Evolutionary conservation across 192 early-diverging fungal species (phyloP).

Genomic region (Mycoemilia scoparia): DNA sequence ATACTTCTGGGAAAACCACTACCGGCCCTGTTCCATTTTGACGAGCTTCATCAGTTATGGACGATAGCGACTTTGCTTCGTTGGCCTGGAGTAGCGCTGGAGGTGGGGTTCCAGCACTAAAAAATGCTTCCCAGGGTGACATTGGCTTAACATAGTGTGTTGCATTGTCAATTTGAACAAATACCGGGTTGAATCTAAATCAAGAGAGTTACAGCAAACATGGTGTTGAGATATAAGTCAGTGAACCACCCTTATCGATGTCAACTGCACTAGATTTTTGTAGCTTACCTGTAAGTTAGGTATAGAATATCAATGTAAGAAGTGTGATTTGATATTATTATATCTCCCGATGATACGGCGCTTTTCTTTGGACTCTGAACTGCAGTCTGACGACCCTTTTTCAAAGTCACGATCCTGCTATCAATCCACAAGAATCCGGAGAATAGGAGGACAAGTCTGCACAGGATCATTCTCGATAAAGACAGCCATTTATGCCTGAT

Average conservation of each 20-base stretch:
- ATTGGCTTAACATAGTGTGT: slow-evolving; percentile 9
- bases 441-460: too few relatives aligned
- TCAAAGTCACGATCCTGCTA: slow-evolving; percentile 39
- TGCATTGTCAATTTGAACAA: slow-evolving; percentile 27
- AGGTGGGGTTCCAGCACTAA: slow-evolving; percentile 9
- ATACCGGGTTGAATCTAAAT: slow-evolving; percentile 28
- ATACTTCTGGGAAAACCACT: slow-evolving; percentile 20
- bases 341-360: slow-evolving; percentile 38
- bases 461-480: too few relatives aligned
- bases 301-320: slow-evolving; percentile 75
- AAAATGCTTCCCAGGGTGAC: slow-evolving; percentile 13
- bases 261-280: too few relatives aligned
- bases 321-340: slow-evolving; percentile 63
- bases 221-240: too few relatives aligned
- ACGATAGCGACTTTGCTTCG: slow-evolving; percentile 8
- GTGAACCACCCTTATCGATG: too few relatives aligned
- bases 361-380: not conserved
- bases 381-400: slow-evolving; percentile 33
- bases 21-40: slow-evolving; percentile 7
- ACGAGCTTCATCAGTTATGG: slow-evolving; percentile 16
- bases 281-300: slow-evolving; percentile 41
- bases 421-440: slow-evolving; percentile 69
- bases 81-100: slow-evolving; percentile 15
- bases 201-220: too few relatives aligned
- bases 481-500: too few relatives aligned